These are phyloP conservation scores for Phytophthora meadii DNA, from an alignment of 352 stramenopile genomes.

Conservation along the genomic window DNA sequence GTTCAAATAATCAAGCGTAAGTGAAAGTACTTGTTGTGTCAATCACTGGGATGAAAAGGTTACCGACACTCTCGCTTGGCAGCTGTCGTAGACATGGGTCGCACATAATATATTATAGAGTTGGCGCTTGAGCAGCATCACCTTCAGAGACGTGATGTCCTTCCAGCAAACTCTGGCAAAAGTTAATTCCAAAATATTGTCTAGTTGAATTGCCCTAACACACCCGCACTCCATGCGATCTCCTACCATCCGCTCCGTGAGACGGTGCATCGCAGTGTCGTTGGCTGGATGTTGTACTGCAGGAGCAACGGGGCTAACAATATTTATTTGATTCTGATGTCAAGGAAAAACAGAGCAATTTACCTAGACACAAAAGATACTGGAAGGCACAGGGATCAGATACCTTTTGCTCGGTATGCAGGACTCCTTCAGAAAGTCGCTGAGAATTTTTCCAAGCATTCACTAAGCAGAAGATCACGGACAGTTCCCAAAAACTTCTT, in stretches of 20 bases:
- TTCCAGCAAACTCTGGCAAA: conserved; percentile 32
- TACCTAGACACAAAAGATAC: conserved; percentile 15
- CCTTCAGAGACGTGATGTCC: conserved; percentile 19
- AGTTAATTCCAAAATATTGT: not conserved
- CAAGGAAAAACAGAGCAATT: not conserved
- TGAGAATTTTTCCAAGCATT: conserved; percentile 28
- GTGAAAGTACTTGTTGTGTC: not conserved
- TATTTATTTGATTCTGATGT: too few species aligned
- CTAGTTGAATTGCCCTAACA: not conserved
- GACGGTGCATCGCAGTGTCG: conserved; percentile 5
- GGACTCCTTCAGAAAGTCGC: conserved; percentile 15
- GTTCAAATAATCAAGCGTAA: not conserved
- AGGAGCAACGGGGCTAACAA: conserved; percentile 17
- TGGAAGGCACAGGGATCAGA: conserved; percentile 21
- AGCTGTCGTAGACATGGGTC: conserved; percentile 30
- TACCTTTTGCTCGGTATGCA: conserved; percentile 12
- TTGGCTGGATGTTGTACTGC: conserved; percentile 20
- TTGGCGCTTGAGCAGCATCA: conserved; percentile 40
- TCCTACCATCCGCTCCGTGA: conserved; percentile 16
- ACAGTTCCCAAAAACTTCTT: conserved; percentile 22
- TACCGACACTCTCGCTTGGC: conserved; percentile 32
- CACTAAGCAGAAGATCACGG: conserved; percentile 32
- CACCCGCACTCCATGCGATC: conserved; percentile 42
- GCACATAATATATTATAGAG: conserved; percentile 46
- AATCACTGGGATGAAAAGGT: too few species aligned